Percentiles rank a stretch among this genome's conserved stretches.
Conservation (phyloP, 2,329 filamentous ascomycete species). For the Venturia effusa region DNA sequence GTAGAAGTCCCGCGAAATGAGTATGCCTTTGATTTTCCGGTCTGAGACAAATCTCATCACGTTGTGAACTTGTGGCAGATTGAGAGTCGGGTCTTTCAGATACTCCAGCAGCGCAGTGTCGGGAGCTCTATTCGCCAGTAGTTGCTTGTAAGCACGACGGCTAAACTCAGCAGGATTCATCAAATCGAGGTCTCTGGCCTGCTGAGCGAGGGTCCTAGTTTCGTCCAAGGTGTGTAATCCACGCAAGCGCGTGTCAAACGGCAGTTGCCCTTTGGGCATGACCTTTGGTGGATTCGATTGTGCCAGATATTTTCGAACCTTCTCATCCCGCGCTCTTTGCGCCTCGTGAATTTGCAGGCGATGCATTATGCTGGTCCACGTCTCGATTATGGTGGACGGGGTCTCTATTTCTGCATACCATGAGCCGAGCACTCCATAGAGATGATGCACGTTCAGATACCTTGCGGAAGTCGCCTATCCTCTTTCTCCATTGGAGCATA, state of each 20-base stretch:
- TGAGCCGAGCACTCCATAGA: background rate
- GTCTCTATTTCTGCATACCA: background rate
- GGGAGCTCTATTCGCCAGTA: background rate
- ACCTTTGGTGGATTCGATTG: background rate
- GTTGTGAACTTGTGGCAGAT: conserved; percentile 7
- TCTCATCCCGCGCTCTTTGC: background rate
- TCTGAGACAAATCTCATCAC: background rate
- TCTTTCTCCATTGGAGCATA: background rate
- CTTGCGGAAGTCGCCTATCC: background rate
- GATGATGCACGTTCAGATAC: background rate
- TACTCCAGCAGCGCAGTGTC: background rate
- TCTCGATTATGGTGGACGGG: background rate
- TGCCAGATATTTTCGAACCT: background rate
- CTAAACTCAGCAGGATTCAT: conserved; percentile 4
- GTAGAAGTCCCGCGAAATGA: background rate
- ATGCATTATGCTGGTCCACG: background rate
- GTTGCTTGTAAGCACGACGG: background rate
- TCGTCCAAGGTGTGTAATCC: background rate
- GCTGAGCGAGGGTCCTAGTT: background rate
- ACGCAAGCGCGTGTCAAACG: background rate
- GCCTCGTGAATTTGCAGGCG: background rate
- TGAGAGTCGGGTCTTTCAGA: conserved; percentile 1
- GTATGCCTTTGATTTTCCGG: background rate
- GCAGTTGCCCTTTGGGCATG: background rate
- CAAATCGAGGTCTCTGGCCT: background rate